Percentiles rank a stretch among this genome's conserved stretches.
phyloP scores from a whole-genome alignment of 2,329 filamentous ascomycete genomes.

The Didymella pomorum region DNA sequence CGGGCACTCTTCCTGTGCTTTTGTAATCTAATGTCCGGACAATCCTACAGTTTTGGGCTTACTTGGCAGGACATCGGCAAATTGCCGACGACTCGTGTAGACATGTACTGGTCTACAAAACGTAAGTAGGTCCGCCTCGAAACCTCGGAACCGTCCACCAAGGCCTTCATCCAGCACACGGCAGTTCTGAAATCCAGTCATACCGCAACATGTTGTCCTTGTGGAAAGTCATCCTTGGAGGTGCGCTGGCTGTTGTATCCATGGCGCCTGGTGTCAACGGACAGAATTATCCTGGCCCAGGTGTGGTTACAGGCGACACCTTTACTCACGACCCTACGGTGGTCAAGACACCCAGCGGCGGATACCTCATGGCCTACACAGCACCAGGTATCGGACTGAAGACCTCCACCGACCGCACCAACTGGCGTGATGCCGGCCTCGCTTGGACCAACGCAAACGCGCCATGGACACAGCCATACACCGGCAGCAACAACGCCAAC shows the following conservation, averaged over 20 bases:
- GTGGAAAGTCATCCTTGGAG: slow-evolving; percentile 12
- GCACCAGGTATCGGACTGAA: slow-evolving; percentile 16
- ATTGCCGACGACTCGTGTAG: not conserved
- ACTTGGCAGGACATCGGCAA: not conserved
- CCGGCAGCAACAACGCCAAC: slow-evolving; percentile 7
- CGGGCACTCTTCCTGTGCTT: not conserved
- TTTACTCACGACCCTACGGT: slow-evolving; percentile 19
- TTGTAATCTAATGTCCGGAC: not conserved
- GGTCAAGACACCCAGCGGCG: slow-evolving; percentile 15
- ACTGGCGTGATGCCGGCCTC: slow-evolving; percentile 18
- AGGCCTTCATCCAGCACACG: not conserved
- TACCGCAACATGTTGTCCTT: slow-evolving; percentile 9
- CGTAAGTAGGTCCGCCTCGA: not conserved
- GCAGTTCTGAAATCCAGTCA: not conserved
- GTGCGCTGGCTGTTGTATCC: slow-evolving; percentile 9
- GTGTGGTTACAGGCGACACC: slow-evolving; percentile 7
- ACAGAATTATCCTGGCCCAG: slow-evolving; percentile 15
- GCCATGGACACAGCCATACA: slow-evolving; percentile 10
- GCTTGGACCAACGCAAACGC: slow-evolving; percentile 18
- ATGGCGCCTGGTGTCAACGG: slow-evolving; percentile 10
- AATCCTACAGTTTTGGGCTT: not conserved
- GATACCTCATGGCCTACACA: slow-evolving; percentile 18
- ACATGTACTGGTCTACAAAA: not conserved
- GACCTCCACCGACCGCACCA: slow-evolving; percentile 22
- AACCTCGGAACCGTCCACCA: not conserved